These are phyloP conservation scores for Polygonum aviculare DNA, from an alignment of 148 eudicot genomes.

Conservation along the genomic window DNA sequence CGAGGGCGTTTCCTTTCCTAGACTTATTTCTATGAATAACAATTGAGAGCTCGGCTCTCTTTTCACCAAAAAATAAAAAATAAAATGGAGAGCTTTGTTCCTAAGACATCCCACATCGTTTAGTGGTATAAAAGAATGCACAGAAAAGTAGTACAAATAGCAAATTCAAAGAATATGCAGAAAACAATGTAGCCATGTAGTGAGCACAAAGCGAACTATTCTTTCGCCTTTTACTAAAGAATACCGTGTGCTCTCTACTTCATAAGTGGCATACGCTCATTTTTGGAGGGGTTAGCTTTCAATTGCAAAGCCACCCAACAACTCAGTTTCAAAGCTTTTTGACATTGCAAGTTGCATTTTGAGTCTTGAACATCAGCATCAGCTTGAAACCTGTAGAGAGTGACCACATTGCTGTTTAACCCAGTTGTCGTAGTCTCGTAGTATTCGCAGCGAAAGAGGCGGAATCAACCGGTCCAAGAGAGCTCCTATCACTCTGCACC, in stretches of 20 bases:
- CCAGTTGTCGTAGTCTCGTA: constrained; percentile 58
- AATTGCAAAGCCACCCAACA: background rate
- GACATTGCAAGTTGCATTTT: no score
- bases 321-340: no score
- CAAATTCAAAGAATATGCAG: no score
- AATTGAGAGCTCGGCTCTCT: no score
- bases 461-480: constrained; percentile 75
- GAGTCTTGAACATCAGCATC: background rate
- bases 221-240: constrained; percentile 29
- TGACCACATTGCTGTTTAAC: constrained; percentile 27
- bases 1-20: no score
- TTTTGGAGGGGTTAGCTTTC: constrained; percentile 2
- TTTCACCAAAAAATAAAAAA: no score
- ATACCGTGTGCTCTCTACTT: constrained; percentile 18
- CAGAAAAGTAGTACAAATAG: no score
- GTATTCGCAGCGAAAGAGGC: constrained; percentile 49
- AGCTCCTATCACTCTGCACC: constrained; percentile 75
- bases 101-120: no score
- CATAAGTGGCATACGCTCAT: constrained; percentile 2
- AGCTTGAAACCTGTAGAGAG: constrained; percentile 19
- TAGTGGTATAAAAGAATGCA: no score
- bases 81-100: no score
- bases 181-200: background rate
- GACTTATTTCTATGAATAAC: no score
- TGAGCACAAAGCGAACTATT: constrained; percentile 24